Evolutionary conservation across 495 filamentous ascomycete genomes (phyloP).

Genomic region (Podospora didyma): DNA sequence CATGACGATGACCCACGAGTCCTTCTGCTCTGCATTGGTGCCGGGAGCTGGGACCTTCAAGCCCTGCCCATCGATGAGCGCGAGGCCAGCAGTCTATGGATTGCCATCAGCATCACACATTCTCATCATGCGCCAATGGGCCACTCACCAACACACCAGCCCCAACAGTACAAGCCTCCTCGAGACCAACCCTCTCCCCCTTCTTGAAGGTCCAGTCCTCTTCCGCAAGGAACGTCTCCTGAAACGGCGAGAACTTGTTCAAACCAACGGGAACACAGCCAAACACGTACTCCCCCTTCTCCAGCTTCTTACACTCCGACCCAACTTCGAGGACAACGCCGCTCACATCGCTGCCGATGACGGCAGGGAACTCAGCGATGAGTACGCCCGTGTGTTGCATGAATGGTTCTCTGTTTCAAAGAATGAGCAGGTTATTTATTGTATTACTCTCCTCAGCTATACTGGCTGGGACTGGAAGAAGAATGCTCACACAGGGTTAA

Average conservation of each 20-base stretch:
- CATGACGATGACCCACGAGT: conserved; percentile 42
- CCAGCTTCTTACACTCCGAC: conserved; percentile 39
- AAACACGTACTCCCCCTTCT: conserved; percentile 33
- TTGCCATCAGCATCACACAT: background rate
- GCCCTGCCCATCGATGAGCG: conserved; percentile 21
- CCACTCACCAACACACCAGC: conserved; percentile 32
- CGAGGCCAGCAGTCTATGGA: conserved; percentile 24
- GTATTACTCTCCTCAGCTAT: background rate
- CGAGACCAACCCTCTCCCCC: conserved; percentile 23
- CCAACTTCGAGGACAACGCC: conserved; percentile 59
- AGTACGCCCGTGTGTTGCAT: conserved; percentile 22
- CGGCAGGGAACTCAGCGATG: conserved; percentile 16
- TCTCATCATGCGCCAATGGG: background rate
- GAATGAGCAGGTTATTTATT: background rate
- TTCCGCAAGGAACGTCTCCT: conserved; percentile 47
- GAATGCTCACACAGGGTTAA: conserved; percentile 37
- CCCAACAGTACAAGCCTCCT: conserved; percentile 37
- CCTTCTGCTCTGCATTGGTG: conserved; percentile 16
- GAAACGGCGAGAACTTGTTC: conserved; percentile 36
- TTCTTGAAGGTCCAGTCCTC: conserved; percentile 33
- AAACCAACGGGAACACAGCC: conserved; percentile 40
- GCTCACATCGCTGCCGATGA: conserved; percentile 63
- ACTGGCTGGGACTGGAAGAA: background rate
- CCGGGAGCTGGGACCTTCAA: conserved; percentile 24
- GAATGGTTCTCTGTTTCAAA: conserved; percentile 12